Evolutionary conservation across 495 filamentous ascomycete genomes (phyloP).

Genomic region (Penicillium verhagenii): DNA sequence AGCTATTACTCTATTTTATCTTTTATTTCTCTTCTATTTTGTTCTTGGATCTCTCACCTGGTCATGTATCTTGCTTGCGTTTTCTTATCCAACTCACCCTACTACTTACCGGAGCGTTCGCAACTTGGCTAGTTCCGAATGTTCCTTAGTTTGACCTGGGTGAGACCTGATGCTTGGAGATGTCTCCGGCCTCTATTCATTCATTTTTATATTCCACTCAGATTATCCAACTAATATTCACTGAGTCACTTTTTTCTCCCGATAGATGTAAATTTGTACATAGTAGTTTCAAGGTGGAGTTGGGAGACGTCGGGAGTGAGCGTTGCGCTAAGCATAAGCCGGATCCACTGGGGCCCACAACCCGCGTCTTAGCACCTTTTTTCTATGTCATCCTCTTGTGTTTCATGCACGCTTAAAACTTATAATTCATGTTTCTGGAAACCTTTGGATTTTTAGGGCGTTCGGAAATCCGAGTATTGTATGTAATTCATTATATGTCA

Average conservation of each 20-base stretch:
- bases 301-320: constrained; percentile 6
- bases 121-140: no score
- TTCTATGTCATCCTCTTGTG: not conserved
- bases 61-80: constrained; percentile 19
- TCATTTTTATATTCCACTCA: not conserved
- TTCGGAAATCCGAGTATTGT: not conserved
- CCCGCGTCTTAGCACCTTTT: constrained; percentile 9
- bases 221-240: not conserved
- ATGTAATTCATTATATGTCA: not conserved
- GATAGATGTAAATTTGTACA: no score
- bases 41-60: no score
- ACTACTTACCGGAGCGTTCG: no score
- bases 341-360: constrained; percentile 20
- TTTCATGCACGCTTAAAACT: no score
- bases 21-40: not conserved
- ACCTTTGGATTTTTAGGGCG: no score
- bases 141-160: not conserved
- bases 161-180: not conserved
- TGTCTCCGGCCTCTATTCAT: not conserved
- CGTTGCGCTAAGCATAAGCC: constrained; percentile 8
- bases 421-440: no score
- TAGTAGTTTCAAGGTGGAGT: not conserved
- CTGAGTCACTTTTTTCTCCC: not conserved
- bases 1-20: not conserved
- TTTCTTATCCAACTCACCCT: not conserved